Evolutionary conservation across 805 yeast genomes (phyloP), one percentile per base, ranked within the genome.

Genomic region (Pichia scutulata): DNA sequence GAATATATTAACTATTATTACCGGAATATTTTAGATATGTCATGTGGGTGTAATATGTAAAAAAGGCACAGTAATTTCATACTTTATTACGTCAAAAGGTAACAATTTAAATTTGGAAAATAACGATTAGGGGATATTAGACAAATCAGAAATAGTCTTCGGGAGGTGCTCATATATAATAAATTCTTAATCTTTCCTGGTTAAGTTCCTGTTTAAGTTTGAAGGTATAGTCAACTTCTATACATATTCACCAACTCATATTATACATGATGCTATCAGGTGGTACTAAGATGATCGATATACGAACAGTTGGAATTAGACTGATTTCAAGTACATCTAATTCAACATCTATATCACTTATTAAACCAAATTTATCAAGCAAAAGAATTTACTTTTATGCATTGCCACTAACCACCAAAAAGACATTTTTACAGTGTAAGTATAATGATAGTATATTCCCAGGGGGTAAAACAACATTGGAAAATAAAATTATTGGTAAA

Each of bases 371-470:
- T 33, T 42, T 47, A 6, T 21, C 21, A 6, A 13, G 24, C 3
- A 47, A 54, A 41, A 44, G 64, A 10, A 80, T 86, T 57, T 79
- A 84, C 56, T 65, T 90, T 28, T 68, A 86, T 13, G 77, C 88
- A 3, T 69, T 89, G 6, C 97, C 97, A 7, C 70, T 89, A 25
- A 82, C 92, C 7, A 70, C 79, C 3, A 63, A 71, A 47, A 75
- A 76, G 52, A 74, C 86, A 4, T 84, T 78, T 63, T 65, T 89
- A 24, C 82, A 82, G 62, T 86, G 88, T 68, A 85, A 84, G 64
- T 82, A 81, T 58, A 71, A 73, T 4, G 42, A 59, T 7, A 53
- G 61, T 12, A 61, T 65, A 4, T 64, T 71, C 1, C 63, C 67
- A 0, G 67, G 63, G n/a, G 65, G 70, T 2, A 47, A 57, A 39